Evolutionary conservation across 176 grass and related monocot genomes (phyloP), one percentile per base, ranked within the genome.

Genomic region (Chrysopogon serrulatus): DNA sequence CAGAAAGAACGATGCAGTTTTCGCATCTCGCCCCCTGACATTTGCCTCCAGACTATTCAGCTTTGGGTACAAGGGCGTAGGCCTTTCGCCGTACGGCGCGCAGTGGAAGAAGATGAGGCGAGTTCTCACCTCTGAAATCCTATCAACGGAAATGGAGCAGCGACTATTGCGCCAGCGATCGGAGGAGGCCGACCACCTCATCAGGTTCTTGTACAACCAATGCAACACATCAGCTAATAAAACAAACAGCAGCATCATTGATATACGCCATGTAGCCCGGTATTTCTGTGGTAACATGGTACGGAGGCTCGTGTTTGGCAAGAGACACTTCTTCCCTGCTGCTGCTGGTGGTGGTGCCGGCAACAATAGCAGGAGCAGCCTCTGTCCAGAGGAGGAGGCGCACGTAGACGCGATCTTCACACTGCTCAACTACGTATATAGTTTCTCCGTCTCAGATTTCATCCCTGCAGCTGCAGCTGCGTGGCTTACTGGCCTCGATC

Each of bases 261-360:
- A 89, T 42, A 26, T 92, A 1, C 62, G 87, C 1, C 6, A 41
- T 5, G 83, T 73, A 0, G 30, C 57, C 0, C 21, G 43, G 10
- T 79, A 92, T 48, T 92, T 89, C 51, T 28, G 79, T 2, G 90
- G 87, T 0, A 75, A 73, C 78, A 56, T 87, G 2, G 80, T 87
- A 15, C 40, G 89, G 9, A 80, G 42, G 31, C 78, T 87, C 57
- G 0, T 60, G n/a, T 60, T 60, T 4, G 56, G n/a, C n/a, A 26
- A 26, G 56, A 0, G 56, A 60, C n/a, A 60, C 41, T 90, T 86
- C 15, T 30, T 17, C 0, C 24, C 23, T 9, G 1, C 1, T 19
- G 17, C 28, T 0, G 12, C 14, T 21, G 23, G 16, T 17, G n/a
- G n/a, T n/a, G 12, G 4, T 14, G 42, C n/a, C n/a, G n/a, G n/a